Evolutionary conservation across 2,329 filamentous ascomycete genomes (phyloP), one percentile per base, ranked within the genome.

Genomic region (Trichoderma endophyticum): DNA sequence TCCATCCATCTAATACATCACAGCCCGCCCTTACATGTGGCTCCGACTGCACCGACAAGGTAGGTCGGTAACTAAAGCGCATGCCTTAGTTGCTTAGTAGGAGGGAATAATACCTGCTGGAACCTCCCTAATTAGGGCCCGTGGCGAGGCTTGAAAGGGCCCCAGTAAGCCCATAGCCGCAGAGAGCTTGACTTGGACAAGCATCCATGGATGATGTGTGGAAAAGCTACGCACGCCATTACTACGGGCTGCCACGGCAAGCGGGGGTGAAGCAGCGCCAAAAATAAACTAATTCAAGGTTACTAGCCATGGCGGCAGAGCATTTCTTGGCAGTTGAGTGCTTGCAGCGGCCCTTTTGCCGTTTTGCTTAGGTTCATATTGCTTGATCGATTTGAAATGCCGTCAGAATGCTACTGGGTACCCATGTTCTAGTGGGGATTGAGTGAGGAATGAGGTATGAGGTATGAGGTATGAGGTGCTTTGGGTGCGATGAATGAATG

Each of bases 121-220:
- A 54, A 67, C 64, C 64, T 67, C 64, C 64, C 64, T 67, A 59
- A 59, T 67, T 59, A 57, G 64, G 64, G 63, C 32, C 64, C 63
- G 43, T 57, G 32, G 51, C 48, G n/a, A 39, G 21, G 30, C 30
- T 26, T 15, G 43, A 32, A 26, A 43, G 39, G 43, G 62, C 43
- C 24, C 43, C 30, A 28, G 30, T 43, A 54, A 54, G 48, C 48
- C 48, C 48, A 54, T 54, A 14, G 60, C 34, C 21, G n/a, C 59
- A 61, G n/a, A 60, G 28, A 36, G 34, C 34, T 36, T 15, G 34
- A 36, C 39, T 6, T 39, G 26, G 39, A 12, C 62, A 36, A 57
- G 48, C 48, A 54, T 24, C 48, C 48, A 14, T 24, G n/a, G n/a
- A 54, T 51, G 11, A 54, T 24, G 21, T 2, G 48, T 54, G 48